Evolutionary conservation across 495 filamentous ascomycete genomes (phyloP).

Genomic region (Trichoderma reesei): DNA sequence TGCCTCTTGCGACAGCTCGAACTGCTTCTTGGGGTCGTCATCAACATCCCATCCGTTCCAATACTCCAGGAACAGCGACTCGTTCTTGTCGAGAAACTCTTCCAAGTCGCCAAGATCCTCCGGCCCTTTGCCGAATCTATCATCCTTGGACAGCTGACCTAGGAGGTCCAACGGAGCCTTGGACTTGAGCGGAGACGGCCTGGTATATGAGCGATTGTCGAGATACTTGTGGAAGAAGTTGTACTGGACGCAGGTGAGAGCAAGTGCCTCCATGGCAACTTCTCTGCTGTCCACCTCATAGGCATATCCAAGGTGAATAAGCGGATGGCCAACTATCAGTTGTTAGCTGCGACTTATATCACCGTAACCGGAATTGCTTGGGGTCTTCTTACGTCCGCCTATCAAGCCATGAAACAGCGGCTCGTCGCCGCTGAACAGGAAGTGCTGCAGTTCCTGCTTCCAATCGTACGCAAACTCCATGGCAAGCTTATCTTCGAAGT

Average conservation of each 20-base stretch:
- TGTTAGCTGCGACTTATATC: constrained; percentile 7
- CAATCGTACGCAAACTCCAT: constrained; percentile 68
- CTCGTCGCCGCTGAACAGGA: constrained; percentile 62
- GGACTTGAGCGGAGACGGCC: constrained; percentile 37
- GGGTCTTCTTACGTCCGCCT: constrained; percentile 53
- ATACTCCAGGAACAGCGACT: constrained; percentile 64
- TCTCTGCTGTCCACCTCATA: constrained; percentile 73
- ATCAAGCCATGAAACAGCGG: constrained; percentile 73
- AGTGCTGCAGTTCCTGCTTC: constrained; percentile 66
- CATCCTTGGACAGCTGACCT: constrained; percentile 44
- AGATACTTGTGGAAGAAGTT: constrained; percentile 67
- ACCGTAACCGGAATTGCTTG: background rate
- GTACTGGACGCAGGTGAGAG: constrained; percentile 60
- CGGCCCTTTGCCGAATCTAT: constrained; percentile 52
- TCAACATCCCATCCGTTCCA: constrained; percentile 75
- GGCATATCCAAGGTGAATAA: constrained; percentile 85
- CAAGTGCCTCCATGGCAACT: constrained; percentile 75
- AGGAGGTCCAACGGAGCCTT: constrained; percentile 59
- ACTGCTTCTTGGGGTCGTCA: constrained; percentile 52
- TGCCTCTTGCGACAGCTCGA: constrained; percentile 66
- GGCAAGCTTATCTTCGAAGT: constrained; percentile 81
- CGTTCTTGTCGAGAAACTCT: constrained; percentile 55
- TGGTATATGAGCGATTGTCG: constrained; percentile 59
- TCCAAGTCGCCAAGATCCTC: constrained; percentile 51
- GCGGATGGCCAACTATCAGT: constrained; percentile 64